Evolutionary conservation across 1,284 basidiomycete genomes (phyloP), one percentile per base, ranked within the genome.

Genomic region (Phellopilus nigrolimitatus): DNA sequence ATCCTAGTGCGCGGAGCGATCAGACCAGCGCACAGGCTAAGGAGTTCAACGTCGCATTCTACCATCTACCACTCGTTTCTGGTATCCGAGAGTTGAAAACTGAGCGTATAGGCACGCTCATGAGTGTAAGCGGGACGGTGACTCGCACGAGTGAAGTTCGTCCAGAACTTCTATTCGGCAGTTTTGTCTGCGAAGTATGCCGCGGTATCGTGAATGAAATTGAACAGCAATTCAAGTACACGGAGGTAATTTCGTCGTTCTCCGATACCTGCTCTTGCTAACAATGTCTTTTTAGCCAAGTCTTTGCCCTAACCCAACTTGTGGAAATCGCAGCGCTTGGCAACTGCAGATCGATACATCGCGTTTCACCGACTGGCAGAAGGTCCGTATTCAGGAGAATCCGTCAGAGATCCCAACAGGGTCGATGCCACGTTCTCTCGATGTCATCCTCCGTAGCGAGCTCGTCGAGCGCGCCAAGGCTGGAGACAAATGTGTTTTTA

Each of bases 151-250:
- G 91, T 59, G 97, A 99, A 71, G 97, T 99, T 41, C 78, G 97
- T 21, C 97, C 97, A 2, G 97, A 99, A 69, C 71, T 99, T 39
- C 75, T 98, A 13, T 94, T 80, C 61, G 97, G 95, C 15, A 95
- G 91, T 49, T 99, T 98, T 66, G 83, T 88, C 42, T 99, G 97
- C 64, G 86, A 91, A 64, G 78, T 87, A 38, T 99, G 97, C 67
- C 79, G 82, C 47, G 89, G 88, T 33, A 73, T 87, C 6, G 86
- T 97, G n/a, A 82, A 88, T 54, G 95, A 98, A 61, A 87, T 99
- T 47, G 97, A 99, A 66, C 97, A 99, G 66, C 97, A 99, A 66
- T 99, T 99, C 80, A 98, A 97, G 68, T 99, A 98, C 68, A 99
- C 97, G 19, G 97, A 99, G 74, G 91, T 91, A 51, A 47, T 68